These are phyloP conservation scores for Chaetomiaceae sp. DNA, from an alignment of 2,329 filamentous ascomycete species.

Conservation along the genomic window DNA sequence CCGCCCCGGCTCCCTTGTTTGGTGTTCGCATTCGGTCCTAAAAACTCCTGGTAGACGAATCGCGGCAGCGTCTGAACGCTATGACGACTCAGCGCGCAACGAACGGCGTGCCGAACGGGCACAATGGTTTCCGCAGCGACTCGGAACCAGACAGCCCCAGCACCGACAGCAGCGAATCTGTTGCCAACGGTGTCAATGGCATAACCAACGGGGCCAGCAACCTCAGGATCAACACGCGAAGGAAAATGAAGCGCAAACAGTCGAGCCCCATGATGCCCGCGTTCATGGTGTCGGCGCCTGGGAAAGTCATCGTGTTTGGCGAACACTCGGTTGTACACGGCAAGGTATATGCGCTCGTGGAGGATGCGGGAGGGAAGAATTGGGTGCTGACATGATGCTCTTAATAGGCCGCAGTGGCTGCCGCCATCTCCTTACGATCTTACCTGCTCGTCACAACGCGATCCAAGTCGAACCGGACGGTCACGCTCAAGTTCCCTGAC, in stretches of 20 bases:
- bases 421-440: slow-evolving; percentile 88
- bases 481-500: slow-evolving; percentile 86
- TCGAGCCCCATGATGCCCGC: slow-evolving; percentile 71
- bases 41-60: background rate
- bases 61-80: background rate
- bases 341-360: slow-evolving; percentile 57
- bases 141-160: slow-evolving; percentile 8
- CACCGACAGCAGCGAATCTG: slow-evolving; percentile 17
- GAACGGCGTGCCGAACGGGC: slow-evolving; percentile 7
- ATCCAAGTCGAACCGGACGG: slow-evolving; percentile 84
- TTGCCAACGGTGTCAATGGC: slow-evolving; percentile 25
- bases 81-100: slow-evolving; percentile 19
- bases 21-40: background rate
- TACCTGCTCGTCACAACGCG: slow-evolving; percentile 94
- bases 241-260: slow-evolving; percentile 49
- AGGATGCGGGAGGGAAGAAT: background rate
- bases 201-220: slow-evolving; percentile 29
- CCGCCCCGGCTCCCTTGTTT: slow-evolving; percentile 1
- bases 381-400: slow-evolving; percentile 14
- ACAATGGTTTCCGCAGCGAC: slow-evolving; percentile 10
- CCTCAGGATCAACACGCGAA: slow-evolving; percentile 30
- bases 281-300: slow-evolving; percentile 97
- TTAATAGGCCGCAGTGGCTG: slow-evolving; percentile 77
- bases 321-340: slow-evolving; percentile 98
- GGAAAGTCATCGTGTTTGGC: slow-evolving; percentile 97